Evolutionary conservation across 2,329 filamentous ascomycete genomes (phyloP), one percentile per base, ranked within the genome.

Genomic region (Exserohilum rostratum): DNA sequence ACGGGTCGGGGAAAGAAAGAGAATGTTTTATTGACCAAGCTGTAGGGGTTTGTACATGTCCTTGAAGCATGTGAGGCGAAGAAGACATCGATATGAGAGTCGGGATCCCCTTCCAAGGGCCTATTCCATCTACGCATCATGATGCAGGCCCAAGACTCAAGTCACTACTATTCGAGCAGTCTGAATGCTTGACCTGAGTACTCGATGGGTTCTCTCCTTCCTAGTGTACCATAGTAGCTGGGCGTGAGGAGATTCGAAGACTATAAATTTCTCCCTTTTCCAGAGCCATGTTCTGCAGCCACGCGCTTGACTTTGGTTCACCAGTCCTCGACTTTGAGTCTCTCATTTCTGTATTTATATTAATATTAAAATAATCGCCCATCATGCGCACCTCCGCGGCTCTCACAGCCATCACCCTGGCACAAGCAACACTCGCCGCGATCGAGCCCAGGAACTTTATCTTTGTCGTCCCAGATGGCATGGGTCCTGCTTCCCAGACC

Each of bases 381-480:
- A 40, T 17, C 5, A 52, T 52, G 50, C 44, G 50, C 4, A 40
- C 35, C 20, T 48, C 29, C 1, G 29, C 22, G 2, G 27, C 38
- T 25, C 37, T 52, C 11, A 31, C 44, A 20, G 35, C 35, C 15
- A 27, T 52, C 2, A 40, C 44, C 22, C 12, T 52, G 30, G 43
- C 20, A 17, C 44, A 52, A 39, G 45, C 3, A 18, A 42, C 44
- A 18, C 15, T 52, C 10, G 50, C 50, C 9, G 29, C 50, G 5
- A 52, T 48, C 13, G 43, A 52, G 22, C 50, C 50, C 6, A 52
- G 25, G 29, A 67, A 65, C 48, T 65, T 68, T 27, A 66, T 68
- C 40, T 67, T 67, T 37, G 63, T 68, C 30, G 56, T 68, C 5
- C 64, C 64, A 6, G 65, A 68, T 58, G 64, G 64, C 18, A 67